Evolutionary conservation across 257 asterid genomes (phyloP).

Genomic region (Fraxinus cuspidata): DNA sequence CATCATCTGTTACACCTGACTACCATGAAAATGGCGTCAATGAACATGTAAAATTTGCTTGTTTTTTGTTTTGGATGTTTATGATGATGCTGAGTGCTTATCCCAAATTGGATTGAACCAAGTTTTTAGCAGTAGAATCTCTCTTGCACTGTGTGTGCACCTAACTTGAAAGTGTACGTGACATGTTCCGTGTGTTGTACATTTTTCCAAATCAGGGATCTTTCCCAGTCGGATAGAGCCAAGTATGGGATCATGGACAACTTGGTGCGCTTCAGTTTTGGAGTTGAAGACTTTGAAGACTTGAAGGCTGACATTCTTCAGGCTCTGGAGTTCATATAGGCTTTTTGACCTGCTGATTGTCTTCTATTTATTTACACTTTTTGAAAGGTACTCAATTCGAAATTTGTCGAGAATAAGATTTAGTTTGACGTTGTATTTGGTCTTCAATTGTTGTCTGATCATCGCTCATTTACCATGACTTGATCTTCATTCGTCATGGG

Average conservation of each 20-base stretch:
- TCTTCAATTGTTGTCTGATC: neutral
- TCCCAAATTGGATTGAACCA: neutral
- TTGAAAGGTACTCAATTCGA: neutral
- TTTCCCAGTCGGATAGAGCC: slow-evolving; percentile 77
- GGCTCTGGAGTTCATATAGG: slow-evolving; percentile 75
- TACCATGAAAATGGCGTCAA: neutral
- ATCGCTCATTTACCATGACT: neutral
- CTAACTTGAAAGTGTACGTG: neutral
- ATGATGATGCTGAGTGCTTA: neutral
- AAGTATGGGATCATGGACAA: slow-evolving; percentile 85
- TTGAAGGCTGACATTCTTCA: slow-evolving; percentile 79
- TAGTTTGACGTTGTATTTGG: neutral
- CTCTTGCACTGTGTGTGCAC: neutral
- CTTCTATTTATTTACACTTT: neutral
- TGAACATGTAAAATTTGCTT: neutral
- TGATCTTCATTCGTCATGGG: neutral
- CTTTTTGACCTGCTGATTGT: slow-evolving; percentile 30
- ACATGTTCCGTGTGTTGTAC: neutral
- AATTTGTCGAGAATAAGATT: neutral
- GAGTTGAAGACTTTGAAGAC: slow-evolving; percentile 82
- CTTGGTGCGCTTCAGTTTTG: slow-evolving; percentile 95
- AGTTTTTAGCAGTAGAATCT: neutral
- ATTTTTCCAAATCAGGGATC: slow-evolving; percentile 62
- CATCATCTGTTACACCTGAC: neutral
- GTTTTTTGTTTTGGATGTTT: neutral